These are phyloP conservation scores for Tylopilus sp. DNA, from an alignment of 768 basidiomycete species.

Conservation along the genomic window DNA sequence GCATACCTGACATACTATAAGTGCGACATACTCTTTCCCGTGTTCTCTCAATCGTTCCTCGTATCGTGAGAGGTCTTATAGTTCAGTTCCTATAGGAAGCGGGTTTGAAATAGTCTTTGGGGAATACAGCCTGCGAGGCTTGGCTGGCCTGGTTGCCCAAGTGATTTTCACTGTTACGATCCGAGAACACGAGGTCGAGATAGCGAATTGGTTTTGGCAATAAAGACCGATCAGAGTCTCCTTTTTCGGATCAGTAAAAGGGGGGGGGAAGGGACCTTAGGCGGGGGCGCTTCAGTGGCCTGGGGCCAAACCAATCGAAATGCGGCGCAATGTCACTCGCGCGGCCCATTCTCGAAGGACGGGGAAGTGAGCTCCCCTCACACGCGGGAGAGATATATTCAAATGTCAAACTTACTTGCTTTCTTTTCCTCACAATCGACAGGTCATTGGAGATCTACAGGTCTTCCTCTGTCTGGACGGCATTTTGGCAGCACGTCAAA, in stretches of 20 bases:
- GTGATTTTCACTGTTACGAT: background rate
- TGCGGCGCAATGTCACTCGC: no score
- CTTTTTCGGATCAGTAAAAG: background rate
- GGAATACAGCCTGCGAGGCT: background rate
- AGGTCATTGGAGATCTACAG: background rate
- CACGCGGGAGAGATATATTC: background rate
- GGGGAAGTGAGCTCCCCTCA: background rate
- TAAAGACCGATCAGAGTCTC: background rate
- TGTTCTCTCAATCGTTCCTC: no score
- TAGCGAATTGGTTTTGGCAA: slow-evolving; percentile 8
- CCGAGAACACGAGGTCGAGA: slow-evolving; percentile 10
- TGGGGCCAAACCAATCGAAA: background rate
- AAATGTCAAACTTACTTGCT: slow-evolving; percentile 3
- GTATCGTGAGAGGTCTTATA: no score
- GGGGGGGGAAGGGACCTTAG: background rate
- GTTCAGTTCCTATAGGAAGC: no score
- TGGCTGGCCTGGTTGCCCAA: background rate
- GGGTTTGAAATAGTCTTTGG: background rate
- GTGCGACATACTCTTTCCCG: no score
- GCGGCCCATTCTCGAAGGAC: background rate
- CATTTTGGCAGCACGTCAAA: background rate
- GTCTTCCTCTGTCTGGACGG: no score
- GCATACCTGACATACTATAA: no score
- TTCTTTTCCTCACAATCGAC: slow-evolving; percentile 2
- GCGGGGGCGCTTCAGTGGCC: background rate